Evolutionary conservation across 2,329 filamentous ascomycete genomes (phyloP).

Genomic region (Beauveria sp.): DNA sequence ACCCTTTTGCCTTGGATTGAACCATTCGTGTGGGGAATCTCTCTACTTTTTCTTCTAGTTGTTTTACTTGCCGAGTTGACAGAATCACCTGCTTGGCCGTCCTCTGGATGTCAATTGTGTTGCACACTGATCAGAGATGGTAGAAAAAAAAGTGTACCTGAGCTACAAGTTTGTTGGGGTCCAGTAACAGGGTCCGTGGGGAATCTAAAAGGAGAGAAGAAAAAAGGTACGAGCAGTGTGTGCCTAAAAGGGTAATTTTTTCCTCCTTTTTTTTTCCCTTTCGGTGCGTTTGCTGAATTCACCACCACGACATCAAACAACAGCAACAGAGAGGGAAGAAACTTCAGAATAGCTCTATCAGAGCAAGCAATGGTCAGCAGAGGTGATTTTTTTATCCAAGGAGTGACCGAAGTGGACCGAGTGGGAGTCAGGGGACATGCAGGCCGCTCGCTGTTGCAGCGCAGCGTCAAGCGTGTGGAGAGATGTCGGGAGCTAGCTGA

Average conservation of each 20-base stretch:
- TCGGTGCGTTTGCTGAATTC: accelerated
- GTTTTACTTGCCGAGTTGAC: neutral
- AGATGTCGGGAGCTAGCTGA: neutral
- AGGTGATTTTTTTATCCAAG: neutral
- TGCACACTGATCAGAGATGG: neutral
- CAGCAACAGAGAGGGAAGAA: neutral
- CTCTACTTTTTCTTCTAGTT: neutral
- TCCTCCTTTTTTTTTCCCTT: neutral
- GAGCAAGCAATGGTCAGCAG: conserved; percentile 1
- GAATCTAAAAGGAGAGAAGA: neutral
- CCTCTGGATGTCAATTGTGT: neutral
- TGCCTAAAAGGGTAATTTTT: neutral
- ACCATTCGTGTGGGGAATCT: conserved; percentile 1
- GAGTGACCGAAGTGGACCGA: conserved; percentile 9
- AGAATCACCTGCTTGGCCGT: neutral
- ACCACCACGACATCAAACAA: neutral
- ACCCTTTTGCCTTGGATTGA: neutral
- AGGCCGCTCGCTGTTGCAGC: neutral
- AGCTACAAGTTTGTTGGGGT: conserved; percentile 11
- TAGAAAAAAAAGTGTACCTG: conserved; percentile 7
- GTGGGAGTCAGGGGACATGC: neutral
- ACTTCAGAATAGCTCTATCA: neutral
- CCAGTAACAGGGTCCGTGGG: conserved; percentile 11
- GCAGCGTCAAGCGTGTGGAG: neutral
- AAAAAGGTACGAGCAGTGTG: conserved; percentile 2